Base-by-base conservation (phyloP, 2,329 filamentous ascomycete genomes). In the Drechslerella dactyloides region DNA sequence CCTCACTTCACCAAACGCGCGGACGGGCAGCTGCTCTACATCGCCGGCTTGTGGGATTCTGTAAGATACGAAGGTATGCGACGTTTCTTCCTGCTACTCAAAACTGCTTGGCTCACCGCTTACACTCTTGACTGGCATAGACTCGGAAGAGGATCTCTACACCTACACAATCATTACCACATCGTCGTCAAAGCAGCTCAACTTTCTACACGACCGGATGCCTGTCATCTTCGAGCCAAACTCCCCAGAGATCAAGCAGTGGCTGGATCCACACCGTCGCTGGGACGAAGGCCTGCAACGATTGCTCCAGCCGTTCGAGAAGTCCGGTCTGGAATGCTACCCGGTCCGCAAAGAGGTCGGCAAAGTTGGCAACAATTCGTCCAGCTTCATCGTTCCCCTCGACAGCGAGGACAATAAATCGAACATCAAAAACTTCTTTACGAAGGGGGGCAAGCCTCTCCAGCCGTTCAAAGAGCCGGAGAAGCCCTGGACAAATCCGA, bases 91-190 rank as follows among this genome's bases (percentile, higher is more conserved):
- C 23, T 51, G 42, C n/a, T 15, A 11, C 24, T 35, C 33, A 61
- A 27, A n/a, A 5, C 13, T 57, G 30, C n/a, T 40, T 5, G 44
- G 15, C 2, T 19, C 11, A 21, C 15, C 13, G 11, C 15, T 23
- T 6, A 40, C 37, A 19, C 33, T 7, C 4, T 40, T 35, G 27
- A 33, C 21, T 13, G 6, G 10, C 35, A 65, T 64, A 85, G 86
- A 84, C 55, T 84, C 85, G 1, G 83, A 86, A 1, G 84, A 90
- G 74, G 90, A 89, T 78, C 81, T 87, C 3, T 97, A 93, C 78
- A 96, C 91, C 0, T 99, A 96, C 79, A 93, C 93, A 1, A 87
- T 99, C 78, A 93, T 97, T 79, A 99, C 94, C 0, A 97, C 93
- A 0, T 85, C 89, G 70, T 90, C 91, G 6, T 96, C 93, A 77